Base-by-base conservation (phyloP, 495 filamentous ascomycete species). In the Xylaria venustula region DNA sequence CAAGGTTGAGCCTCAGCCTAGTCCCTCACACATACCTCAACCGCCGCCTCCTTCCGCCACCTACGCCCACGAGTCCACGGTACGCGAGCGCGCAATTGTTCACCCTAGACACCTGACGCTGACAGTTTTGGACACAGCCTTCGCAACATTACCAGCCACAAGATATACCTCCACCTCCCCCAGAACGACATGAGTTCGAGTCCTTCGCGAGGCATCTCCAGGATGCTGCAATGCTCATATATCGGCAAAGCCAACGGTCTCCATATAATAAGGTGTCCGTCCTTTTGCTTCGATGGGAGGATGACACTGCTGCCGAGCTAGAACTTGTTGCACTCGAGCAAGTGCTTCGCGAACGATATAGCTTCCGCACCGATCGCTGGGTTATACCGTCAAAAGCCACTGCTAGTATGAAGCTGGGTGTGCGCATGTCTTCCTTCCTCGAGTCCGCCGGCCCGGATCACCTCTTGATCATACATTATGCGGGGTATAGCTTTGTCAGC, bases 161-260 rank as follows among this genome's bases (percentile, higher is more conserved):
- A 25, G 69, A 71, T 23, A 54, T 47, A 15, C 61, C 64, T 34
- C 68, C 69, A 46, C 71, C 71, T 41, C 63, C 70, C 17, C 61
- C 74, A 34, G 77, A 81, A 63, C 76, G 77, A 49, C 79, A 78
- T 62, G 81, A 82, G 58, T 85, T 85, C 72, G 82, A 85, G 64
- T 76, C 79, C 32, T 85, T 83, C 61, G 81, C 81, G 20, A 75
- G 82, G 9, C 82, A 85, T 69, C 77, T 85, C 26, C 82, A 85
- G 66, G 82, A 85, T 77, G 81, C 81, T 12, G 78, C 81, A 48
- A 82, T 81, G 74, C 67, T 79, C 63, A 79, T 82, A 63, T 79
- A 81, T 59, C 73, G 79, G 56, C 79, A 81, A 71, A 78, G 77
- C 14, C 77, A 82, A 62, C 75, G 75, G 60, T 76, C 79, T 3